Conservation (phyloP, 2,329 filamentous ascomycete species). For the Microsporum audouinii region DNA sequence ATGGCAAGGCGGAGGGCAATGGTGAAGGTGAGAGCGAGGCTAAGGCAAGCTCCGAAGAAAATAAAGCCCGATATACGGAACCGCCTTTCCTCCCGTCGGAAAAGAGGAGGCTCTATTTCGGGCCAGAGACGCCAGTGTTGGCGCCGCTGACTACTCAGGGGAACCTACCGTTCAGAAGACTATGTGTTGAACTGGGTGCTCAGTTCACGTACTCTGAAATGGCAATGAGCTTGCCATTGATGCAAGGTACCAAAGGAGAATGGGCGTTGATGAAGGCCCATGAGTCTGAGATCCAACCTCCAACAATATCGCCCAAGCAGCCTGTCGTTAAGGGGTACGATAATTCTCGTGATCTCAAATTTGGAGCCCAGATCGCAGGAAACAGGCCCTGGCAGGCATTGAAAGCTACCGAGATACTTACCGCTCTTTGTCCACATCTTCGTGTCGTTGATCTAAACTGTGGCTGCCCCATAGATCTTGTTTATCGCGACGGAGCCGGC, state of each 20-base stretch:
- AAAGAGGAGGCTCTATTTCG: conserved; percentile 89
- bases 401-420: conserved; percentile 75
- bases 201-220: conserved; percentile 97
- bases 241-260: conserved; percentile 82
- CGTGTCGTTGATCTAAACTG: conserved; percentile 93
- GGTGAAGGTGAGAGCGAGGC: conserved; percentile 16
- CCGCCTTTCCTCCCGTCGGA: conserved; percentile 82
- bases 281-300: conserved; percentile 64
- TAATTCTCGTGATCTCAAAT: conserved; percentile 69
- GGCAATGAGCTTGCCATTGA: conserved; percentile 80
- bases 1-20: conserved; percentile 21
- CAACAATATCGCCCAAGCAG: conserved; percentile 47
- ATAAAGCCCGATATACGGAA: conserved; percentile 70
- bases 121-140: conserved; percentile 81
- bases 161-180: conserved; percentile 83
- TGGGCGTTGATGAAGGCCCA: conserved; percentile 95
- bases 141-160: conserved; percentile 94
- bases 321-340: conserved; percentile 64
- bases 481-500: conserved; percentile 77
- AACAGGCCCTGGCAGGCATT: conserved; percentile 85
- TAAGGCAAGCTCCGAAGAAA: conserved; percentile 47
- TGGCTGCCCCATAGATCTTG: conserved; percentile 90
- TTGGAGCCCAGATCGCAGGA: conserved; percentile 84
- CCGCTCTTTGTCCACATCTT: conserved; percentile 64
- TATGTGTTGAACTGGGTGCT: conserved; percentile 80